Base-by-base conservation (phyloP, 805 yeast genomes). In the Barnettozyma siamensis region DNA sequence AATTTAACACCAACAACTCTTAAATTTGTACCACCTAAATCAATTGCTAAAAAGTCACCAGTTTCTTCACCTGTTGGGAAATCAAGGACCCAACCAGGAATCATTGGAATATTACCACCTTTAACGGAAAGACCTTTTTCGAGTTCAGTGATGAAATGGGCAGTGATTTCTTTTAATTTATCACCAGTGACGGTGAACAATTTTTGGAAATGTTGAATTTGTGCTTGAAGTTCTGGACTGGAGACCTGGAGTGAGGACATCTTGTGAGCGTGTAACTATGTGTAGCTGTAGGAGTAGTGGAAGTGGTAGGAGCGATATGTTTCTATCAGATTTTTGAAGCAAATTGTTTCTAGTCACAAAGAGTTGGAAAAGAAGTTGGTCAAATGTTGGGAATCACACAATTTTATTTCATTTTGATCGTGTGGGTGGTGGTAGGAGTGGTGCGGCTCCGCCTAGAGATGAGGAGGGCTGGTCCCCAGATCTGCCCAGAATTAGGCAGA, bases 21-120 rank as follows among this genome's bases (percentile, higher is more conserved):
- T 64, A 91, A 74, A 69, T 91, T 91, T 48, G 99, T 91, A 48
- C 99, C 99, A 62, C 99, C 99, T 68, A 91, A 75, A 64, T 91
- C 99, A 46, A 93, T 83, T 40, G 98, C 97, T 60, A 91, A 68
- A 65, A 75, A 91, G 52, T 87, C 81, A 50, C 99, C 99, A 32
- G 73, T 75, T 65, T 91, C 99, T 52, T 78, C 68, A 50, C 99
- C 99, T 38, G 91, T 82, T 50, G 98, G 97, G 70, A 72, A 83
- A 58, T 84, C 94, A 73, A 88, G 70, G 42, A 91, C 97, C 97
- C 97, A 91, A 47, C 94, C 86, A 36, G 95, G 95, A 60, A 83
- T 88, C 98, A 91, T 91, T 47, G 99, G 98, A 58, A 88, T 87
- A 63, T 82, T 83, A 44, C 93, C 94, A 39, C 93, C 91, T 43